Evolutionary conservation across 176 grass and related monocot genomes (phyloP), one percentile per base, ranked within the genome.

Genomic region (Rhynchospora tenuis): DNA sequence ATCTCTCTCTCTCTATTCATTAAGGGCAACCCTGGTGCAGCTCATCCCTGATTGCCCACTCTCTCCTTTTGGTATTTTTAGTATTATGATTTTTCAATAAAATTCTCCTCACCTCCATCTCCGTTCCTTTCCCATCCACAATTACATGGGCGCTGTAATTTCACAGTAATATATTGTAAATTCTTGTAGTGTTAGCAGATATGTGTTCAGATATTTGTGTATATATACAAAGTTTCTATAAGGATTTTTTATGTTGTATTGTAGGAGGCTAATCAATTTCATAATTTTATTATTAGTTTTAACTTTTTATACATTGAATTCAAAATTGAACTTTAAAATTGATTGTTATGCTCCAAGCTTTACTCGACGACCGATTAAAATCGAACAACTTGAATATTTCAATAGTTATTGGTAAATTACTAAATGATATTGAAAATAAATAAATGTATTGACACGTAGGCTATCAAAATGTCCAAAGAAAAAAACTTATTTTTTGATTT

Each of bases 21-120:
- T 82, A 82, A 82, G 80, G 80, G 80, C 80, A 82, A 82, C 80
- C 80, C 80, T 82, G 80, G 80, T 82, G 80, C 80, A 67, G 80
- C 80, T 82, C 80, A 82, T 60, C 80, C 60, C 59, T 82, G 59
- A 82, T 82, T 82, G 56, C 57, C 61, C 16, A 66, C 56, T 64
- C 59, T 48, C 71, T 82, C 42, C 73, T 76, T 82, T 82, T 67
- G 80, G 59, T 67, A 64, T 82, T 82, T 52, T 82, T 67, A 29
- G 22, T 11, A 54, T 71, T 71, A 71, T 45, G 66, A 44, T n/a
- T 71, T 14, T 11, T 82, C 59, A 48, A 65, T 82, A 50, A 17
- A 79, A 52, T 82, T 82, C 80, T 27, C 60, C 76, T 62, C 59
- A 45, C 29, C 29, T 64, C 14, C 59, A 27, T 63, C 80, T 82